These are phyloP conservation scores for Kregervanrija pseudodelftensis DNA, from an alignment of 805 yeast species.

Conservation along the genomic window DNA sequence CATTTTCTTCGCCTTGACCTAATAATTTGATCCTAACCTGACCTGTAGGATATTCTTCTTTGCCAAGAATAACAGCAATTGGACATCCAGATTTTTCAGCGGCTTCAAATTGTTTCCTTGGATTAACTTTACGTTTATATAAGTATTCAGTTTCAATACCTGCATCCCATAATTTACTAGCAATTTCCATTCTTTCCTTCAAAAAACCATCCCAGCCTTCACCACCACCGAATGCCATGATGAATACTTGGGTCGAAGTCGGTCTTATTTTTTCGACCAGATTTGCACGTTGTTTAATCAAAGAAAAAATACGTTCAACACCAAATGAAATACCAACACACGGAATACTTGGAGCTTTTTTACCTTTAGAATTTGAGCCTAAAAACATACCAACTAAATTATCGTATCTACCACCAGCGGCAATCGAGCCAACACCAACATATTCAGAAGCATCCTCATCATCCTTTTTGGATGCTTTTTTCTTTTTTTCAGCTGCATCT, in stretches of 20 bases:
- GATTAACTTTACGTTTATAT: conserved; percentile 89
- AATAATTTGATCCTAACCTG: conserved; percentile 78
- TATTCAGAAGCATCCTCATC: conserved; percentile 93
- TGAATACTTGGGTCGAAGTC: conserved; percentile 83
- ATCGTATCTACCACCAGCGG: conserved; percentile 99
- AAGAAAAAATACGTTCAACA: conserved; percentile 87
- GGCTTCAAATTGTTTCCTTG: conserved; percentile 94
- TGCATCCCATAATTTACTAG: conserved; percentile 77
- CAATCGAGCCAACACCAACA: conserved; percentile 97
- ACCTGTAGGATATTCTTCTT: conserved; percentile 83
- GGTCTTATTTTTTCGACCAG: conserved; percentile 64
- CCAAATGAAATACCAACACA: conserved; percentile 98
- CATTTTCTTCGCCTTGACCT: conserved; percentile 76
- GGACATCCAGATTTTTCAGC: conserved; percentile 94
- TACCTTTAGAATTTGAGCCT: conserved; percentile 67
- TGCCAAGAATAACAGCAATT: conserved; percentile 87
- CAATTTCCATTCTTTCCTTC: conserved; percentile 82
- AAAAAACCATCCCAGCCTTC: conserved; percentile 91
- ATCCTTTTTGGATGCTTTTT: conserved; percentile 31
- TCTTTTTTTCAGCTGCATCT: conserved; percentile 63
- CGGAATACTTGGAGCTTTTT: conserved; percentile 68
- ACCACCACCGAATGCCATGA: conserved; percentile 99
- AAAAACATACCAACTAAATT: conserved; percentile 95
- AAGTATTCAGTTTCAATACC: conserved; percentile 89
- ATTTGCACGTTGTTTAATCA: conserved; percentile 70